These are phyloP conservation scores for Megacollybia marginata DNA, from an alignment of 768 basidiomycete genomes.

Conservation along the genomic window DNA sequence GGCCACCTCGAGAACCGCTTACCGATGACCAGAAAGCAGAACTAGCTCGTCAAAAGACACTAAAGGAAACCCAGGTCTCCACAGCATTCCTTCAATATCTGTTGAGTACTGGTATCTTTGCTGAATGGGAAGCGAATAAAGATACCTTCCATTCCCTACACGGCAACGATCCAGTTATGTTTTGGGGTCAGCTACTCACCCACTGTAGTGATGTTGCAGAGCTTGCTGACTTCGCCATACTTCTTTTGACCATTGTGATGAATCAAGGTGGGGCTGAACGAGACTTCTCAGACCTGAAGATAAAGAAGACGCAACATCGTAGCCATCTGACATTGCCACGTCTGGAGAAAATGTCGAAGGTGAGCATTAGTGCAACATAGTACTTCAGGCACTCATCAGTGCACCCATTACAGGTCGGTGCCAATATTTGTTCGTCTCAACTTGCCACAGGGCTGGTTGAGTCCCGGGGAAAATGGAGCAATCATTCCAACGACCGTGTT, in stretches of 20 bases:
- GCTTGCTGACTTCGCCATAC: background rate
- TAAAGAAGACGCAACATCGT: background rate
- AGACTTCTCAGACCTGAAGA: background rate
- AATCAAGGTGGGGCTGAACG: background rate
- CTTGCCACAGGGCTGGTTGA: background rate
- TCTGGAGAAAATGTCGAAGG: background rate
- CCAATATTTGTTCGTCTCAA: background rate
- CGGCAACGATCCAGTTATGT: background rate
- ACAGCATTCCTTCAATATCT: background rate
- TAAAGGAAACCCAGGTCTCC: background rate
- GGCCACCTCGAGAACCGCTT: background rate
- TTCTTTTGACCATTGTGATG: background rate
- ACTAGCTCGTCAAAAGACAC: too few species aligned
- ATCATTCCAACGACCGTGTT: background rate
- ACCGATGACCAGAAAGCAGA: background rate
- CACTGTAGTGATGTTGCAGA: constrained; percentile 4
- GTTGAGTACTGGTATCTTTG: background rate
- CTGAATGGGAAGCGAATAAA: background rate
- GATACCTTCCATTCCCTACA: background rate
- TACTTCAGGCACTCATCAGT: background rate
- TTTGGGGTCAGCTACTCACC: background rate
- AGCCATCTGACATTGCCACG: background rate
- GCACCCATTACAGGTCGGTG: background rate
- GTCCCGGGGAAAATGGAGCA: background rate
- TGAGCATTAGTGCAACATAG: background rate